Conservation (phyloP, 2,329 filamentous ascomycete species). For the Byssothecium circinans region DNA sequence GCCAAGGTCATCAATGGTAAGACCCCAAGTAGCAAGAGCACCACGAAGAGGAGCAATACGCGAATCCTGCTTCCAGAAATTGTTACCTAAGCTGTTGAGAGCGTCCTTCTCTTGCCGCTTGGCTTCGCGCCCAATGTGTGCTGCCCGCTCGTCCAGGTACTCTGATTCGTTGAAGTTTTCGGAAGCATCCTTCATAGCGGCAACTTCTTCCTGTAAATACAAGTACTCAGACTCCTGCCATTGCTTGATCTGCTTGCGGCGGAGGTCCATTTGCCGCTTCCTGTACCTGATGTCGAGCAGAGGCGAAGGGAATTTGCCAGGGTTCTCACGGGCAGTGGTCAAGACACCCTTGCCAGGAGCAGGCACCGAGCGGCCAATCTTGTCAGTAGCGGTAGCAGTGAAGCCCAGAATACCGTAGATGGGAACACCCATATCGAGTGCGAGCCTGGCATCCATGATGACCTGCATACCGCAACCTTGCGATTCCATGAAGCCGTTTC, state of each 20-base stretch:
- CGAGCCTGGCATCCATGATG: constrained; percentile 96
- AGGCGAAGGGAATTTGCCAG: constrained; percentile 90
- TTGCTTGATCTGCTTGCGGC: constrained; percentile 90
- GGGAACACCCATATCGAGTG: constrained; percentile 96
- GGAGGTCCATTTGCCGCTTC: constrained; percentile 88
- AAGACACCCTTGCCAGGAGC: constrained; percentile 96
- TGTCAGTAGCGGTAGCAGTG: constrained; percentile 95
- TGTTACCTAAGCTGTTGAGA: constrained; percentile 90
- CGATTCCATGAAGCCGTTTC: constrained; percentile 99
- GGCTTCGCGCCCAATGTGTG: constrained; percentile 86
- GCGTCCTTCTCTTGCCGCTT: constrained; percentile 90
- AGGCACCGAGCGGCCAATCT: constrained; percentile 96
- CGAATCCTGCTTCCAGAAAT: constrained; percentile 96
- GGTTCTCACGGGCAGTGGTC: constrained; percentile 88
- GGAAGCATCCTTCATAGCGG: constrained; percentile 79
- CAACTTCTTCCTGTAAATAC: constrained; percentile 88
- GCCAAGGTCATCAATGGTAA: constrained; percentile 92
- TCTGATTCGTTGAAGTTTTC: constrained; percentile 76
- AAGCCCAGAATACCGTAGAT: constrained; percentile 94
- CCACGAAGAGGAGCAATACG: constrained; percentile 94
- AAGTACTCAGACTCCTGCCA: constrained; percentile 96
- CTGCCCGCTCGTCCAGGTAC: constrained; percentile 80
- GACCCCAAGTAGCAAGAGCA: constrained; percentile 94
- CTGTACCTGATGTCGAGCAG: constrained; percentile 97
- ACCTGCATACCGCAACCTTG: constrained; percentile 98